phyloP scores from a whole-genome alignment of 2,329 filamentous ascomycete genomes.

The Clarireedia paspali region DNA sequence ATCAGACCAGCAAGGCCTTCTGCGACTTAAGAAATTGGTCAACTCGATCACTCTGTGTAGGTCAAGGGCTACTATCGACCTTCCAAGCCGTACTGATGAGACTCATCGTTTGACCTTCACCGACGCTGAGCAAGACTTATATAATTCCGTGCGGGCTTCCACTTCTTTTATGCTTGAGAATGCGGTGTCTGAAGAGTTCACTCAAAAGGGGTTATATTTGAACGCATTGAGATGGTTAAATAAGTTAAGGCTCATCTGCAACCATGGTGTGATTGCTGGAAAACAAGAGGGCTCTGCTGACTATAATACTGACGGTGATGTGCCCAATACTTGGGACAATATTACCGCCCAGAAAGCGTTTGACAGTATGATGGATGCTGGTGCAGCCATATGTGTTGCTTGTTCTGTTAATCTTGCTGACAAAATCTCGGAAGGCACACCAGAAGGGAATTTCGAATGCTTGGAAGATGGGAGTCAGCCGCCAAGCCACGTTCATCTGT shows the following conservation, averaged over 20 bases:
- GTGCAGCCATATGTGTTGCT: conserved; percentile 7
- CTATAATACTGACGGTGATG: too few species aligned
- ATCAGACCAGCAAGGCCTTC: conserved; percentile 30
- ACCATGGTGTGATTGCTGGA: conserved; percentile 37
- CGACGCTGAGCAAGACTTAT: too few species aligned
- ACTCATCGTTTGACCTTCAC: too few species aligned
- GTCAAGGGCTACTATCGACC: too few species aligned
- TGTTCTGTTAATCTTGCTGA: neutral
- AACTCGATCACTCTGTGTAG: too few species aligned
- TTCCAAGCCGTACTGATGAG: too few species aligned
- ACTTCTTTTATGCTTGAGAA: conserved; percentile 15
- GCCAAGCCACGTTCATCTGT: too few species aligned
- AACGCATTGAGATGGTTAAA: conserved; percentile 41
- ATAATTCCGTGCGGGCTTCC: too few species aligned
- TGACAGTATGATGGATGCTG: conserved; percentile 8
- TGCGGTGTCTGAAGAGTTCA: conserved; percentile 19
- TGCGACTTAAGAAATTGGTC: conserved; percentile 30
- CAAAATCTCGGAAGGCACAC: neutral
- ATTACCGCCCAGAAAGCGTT: conserved; percentile 21
- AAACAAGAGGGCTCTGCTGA: conserved; percentile 14
- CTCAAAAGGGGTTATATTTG: conserved; percentile 26
- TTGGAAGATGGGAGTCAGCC: too few species aligned
- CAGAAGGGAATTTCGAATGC: neutral
- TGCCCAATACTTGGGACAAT: too few species aligned
- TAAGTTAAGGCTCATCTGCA: conserved; percentile 37